Conservation (phyloP, 1,139 yeast genomes). For the Debaryomyces subglobosus region DNA sequence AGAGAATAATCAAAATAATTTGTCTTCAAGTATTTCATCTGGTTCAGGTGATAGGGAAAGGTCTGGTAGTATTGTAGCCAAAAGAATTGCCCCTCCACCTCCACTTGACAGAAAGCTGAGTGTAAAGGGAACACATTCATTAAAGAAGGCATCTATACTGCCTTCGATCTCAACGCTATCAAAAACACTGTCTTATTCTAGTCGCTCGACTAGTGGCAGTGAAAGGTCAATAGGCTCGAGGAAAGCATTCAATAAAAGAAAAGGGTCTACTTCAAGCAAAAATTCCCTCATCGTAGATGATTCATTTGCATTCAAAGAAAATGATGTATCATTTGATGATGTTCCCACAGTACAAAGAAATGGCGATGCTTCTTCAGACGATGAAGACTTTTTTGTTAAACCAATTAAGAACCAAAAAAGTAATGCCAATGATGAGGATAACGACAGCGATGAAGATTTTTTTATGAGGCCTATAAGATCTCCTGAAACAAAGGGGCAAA, state of each 20-base stretch:
- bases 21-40: conserved; percentile 6
- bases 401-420: conserved; percentile 20
- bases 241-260: conserved; percentile 10
- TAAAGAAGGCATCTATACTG: conserved; percentile 7
- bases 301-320: conserved; percentile 63
- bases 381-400: conserved; percentile 38
- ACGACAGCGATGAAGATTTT: conserved; percentile 28
- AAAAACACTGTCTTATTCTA: conserved; percentile 19
- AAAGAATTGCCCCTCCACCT: conserved; percentile 77
- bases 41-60: conserved; percentile 18
- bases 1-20: conserved; percentile 5
- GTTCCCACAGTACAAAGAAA: conserved; percentile 55
- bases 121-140: conserved; percentile 4
- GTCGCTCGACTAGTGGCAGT: conserved; percentile 20
- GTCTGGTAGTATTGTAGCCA: conserved; percentile 52
- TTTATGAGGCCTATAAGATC: conserved; percentile 29
- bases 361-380: conserved; percentile 42
- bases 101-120: conserved; percentile 32
- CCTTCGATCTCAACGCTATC: conserved; percentile 17
- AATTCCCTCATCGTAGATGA: conserved; percentile 23
- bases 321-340: conserved; percentile 69
- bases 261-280: conserved; percentile 16
- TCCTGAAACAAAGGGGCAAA: background rate
- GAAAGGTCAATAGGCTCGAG: conserved; percentile 14
- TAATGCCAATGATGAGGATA: conserved; percentile 7